Percentiles rank a stretch among this genome's conserved stretches.
phyloP scores from a whole-genome alignment of 2,329 filamentous ascomycete genomes.

The Dothideomycetes sp. region DNA sequence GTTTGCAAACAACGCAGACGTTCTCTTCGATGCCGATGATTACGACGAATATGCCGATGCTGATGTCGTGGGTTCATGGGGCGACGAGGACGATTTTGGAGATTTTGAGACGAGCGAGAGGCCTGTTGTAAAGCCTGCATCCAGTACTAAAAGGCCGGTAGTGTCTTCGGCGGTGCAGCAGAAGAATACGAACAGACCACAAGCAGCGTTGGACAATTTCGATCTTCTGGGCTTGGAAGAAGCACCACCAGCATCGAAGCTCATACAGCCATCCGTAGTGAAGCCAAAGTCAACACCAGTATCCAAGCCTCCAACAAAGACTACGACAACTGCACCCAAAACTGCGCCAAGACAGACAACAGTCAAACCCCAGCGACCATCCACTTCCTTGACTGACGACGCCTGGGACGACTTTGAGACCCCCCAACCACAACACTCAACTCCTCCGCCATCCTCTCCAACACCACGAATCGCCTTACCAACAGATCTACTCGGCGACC shows the following conservation, averaged over 20 bases:
- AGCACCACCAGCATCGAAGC: not conserved
- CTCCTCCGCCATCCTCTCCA: not conserved
- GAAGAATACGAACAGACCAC: not conserved
- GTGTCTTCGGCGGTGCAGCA: not conserved
- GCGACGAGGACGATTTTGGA: constrained; percentile 25
- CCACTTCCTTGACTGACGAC: constrained; percentile 7
- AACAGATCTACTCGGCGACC: constrained; percentile 1
- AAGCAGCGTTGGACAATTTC: not conserved
- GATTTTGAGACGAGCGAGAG: constrained; percentile 21
- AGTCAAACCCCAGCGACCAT: not conserved
- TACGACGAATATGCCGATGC: constrained; percentile 21
- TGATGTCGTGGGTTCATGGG: constrained; percentile 13
- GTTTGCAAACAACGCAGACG: constrained; percentile 11
- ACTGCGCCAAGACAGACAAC: constrained; percentile 16
- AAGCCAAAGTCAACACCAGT: not conserved
- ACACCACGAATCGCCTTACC: constrained; percentile 10
- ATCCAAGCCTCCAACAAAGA: constrained; percentile 16
- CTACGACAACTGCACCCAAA: constrained; percentile 27
- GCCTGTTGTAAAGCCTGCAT: not conserved
- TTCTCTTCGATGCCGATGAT: constrained; percentile 16
- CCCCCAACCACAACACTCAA: constrained; percentile 15
- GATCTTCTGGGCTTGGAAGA: constrained; percentile 24
- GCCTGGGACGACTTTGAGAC: constrained; percentile 39
- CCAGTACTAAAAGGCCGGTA: too few relatives aligned
- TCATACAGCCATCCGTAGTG: too few relatives aligned